A percentile compares a stretch with the other conserved stretches of the same genome.
Conservation (phyloP, 805 yeast species). For the Candida arabinofermentans region DNA sequence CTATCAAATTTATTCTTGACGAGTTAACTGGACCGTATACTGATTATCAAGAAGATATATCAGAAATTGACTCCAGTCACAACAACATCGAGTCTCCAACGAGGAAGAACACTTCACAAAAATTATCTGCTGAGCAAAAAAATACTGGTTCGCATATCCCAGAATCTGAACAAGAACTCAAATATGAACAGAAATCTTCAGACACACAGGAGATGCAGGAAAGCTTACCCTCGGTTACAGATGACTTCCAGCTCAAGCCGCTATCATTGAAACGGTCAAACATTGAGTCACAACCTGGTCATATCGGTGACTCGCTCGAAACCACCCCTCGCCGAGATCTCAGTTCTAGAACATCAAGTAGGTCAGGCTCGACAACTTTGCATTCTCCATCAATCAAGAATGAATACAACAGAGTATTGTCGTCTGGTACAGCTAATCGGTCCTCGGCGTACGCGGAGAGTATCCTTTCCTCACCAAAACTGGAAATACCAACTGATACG, state of each 20-base stretch:
- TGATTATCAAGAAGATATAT: not conserved
- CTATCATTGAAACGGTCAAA: slow-evolving; percentile 14
- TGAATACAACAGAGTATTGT: no score
- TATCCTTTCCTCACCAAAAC: slow-evolving; percentile 10
- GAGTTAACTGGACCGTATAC: slow-evolving; percentile 3
- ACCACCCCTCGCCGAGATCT: not conserved
- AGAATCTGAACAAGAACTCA: not conserved
- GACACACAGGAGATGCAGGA: not conserved
- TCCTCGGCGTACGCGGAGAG: slow-evolving; percentile 4
- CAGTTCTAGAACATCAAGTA: not conserved
- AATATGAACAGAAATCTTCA: not conserved
- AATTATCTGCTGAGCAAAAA: not conserved
- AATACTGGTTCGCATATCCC: not conserved
- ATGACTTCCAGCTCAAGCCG: slow-evolving; percentile 13
- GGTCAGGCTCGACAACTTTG: not conserved
- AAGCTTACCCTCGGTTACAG: not conserved
- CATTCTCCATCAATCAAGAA: not conserved
- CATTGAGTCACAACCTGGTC: not conserved
- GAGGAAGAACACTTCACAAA: no score
- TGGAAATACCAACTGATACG: slow-evolving; percentile 12
- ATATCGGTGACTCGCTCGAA: not conserved
- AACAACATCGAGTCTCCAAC: no score
- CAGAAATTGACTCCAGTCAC: no score
- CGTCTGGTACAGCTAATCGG: not conserved
- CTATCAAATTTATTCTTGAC: slow-evolving; percentile 21